Evolutionary conservation across 257 asterid genomes (phyloP), one percentile per base, ranked within the genome.

Genomic region (Sherardia arvensis): DNA sequence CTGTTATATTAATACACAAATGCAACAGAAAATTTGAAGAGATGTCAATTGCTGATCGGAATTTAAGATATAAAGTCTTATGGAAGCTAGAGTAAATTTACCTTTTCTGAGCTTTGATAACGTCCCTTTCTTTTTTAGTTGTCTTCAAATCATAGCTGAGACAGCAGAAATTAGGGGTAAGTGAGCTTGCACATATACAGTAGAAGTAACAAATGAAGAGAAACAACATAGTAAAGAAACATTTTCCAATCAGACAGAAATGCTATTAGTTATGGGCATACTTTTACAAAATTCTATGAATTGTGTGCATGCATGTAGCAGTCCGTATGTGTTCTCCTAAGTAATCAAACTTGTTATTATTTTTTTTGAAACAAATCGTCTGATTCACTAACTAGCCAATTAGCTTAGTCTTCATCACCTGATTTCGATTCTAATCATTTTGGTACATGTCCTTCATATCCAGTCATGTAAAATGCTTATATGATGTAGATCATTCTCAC

Each of bases 101-200:
- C 98, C 96, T 84, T 77, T 84, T 91, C 72, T 60, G 87, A 70
- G 84, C 81, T 77, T 65, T 76, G 54, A 81, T 66, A 12, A 68
- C 21, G 23, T 74, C 74, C 73, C 98, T 83, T 74, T 88, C 98
- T 60, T 67, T 75, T 76, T 71, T 79, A 38, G 95, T 77, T 74
- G 94, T 87, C 71, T 81, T 83, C 63, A 91, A 49, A 56, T 84
- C 91, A 80, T 84, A 88, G 80, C 96, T 91, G 84, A 64, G 71
- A 66, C 57, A 40, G 67, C 18, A 66, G 43, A 69, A 36, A 69
- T 45, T 54, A 33, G 34, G 15, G 54, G 26, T 53, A 27, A 62
- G 7, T 18, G 58, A 58, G 53, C 38, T 56, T 30, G 5, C 17
- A 26, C 34, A 27, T 57, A 48, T 32, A 49, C 27, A 61, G 9